phyloP scores from a whole-genome alignment of 2,329 filamentous ascomycete species.

The Fusarium acutatum region DNA sequence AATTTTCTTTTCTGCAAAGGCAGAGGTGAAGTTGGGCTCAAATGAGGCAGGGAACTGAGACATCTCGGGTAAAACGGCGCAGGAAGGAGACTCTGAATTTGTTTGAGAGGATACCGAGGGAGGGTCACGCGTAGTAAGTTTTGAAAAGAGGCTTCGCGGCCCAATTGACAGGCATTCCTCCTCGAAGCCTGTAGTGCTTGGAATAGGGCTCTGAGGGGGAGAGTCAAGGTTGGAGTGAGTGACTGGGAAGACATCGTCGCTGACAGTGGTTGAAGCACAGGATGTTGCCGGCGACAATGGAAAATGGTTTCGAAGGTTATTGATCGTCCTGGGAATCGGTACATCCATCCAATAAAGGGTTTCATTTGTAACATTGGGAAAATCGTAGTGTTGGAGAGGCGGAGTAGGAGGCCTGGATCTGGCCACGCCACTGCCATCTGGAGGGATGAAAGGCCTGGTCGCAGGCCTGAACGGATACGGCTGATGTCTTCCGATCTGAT shows the following conservation, averaged over 20 bases:
- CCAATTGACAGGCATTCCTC: not conserved
- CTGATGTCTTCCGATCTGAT: too few species aligned
- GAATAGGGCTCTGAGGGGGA: not conserved
- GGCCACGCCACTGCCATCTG: not conserved
- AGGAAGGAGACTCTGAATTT: not conserved
- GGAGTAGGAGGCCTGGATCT: not conserved
- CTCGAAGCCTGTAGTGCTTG: not conserved
- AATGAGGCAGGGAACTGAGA: fast-evolving
- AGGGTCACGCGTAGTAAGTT: too few species aligned
- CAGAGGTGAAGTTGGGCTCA: fast-evolving
- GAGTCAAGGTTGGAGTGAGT: not conserved
- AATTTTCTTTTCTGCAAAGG: not conserved
- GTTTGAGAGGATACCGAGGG: fast-evolving
- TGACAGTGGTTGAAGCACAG: not conserved
- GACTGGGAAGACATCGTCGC: not conserved
- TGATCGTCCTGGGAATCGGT: fast-evolving
- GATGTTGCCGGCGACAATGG: not conserved
- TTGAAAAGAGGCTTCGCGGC: fast-evolving
- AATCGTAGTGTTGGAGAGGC: not conserved
- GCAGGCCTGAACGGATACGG: too few species aligned
- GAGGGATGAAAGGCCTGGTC: not conserved
- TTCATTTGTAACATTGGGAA: fast-evolving
- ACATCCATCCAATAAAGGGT: not conserved
- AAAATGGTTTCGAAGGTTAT: not conserved
- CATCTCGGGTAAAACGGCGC: fast-evolving